A percentile compares a stretch with the other conserved stretches of the same genome.
phyloP scores from a whole-genome alignment of 257 asterid species.

The Salvia miltiorrhiza region DNA sequence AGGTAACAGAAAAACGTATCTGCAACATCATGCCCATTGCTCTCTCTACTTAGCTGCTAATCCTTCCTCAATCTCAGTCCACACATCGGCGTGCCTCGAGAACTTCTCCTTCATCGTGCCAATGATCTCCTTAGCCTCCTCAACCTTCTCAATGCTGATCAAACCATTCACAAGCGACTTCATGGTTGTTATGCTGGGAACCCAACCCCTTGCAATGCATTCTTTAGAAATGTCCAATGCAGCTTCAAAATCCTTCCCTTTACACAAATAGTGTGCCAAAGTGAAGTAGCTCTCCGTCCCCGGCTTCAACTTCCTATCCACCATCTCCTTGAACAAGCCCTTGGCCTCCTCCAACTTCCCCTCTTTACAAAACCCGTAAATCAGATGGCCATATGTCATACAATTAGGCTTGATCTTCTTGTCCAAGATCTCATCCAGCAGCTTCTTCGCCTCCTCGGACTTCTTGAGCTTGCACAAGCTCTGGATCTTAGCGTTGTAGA shows the following conservation, averaged over 20 bases:
- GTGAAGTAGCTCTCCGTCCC: slow-evolving; percentile 52
- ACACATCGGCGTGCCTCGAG: slow-evolving; percentile 50
- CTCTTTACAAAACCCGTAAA: slow-evolving; percentile 65
- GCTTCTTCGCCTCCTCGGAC: slow-evolving; percentile 59
- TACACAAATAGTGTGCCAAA: slow-evolving; percentile 52
- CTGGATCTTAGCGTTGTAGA: slow-evolving; percentile 60
- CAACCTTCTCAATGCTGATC: slow-evolving; percentile 53
- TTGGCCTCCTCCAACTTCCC: slow-evolving; percentile 69
- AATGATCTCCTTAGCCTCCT: slow-evolving; percentile 67
- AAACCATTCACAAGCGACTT: slow-evolving; percentile 83
- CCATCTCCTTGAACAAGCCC: slow-evolving; percentile 58
- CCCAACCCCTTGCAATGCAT: slow-evolving; percentile 57
- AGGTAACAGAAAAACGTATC: not conserved
- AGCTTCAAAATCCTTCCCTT: slow-evolving; percentile 57
- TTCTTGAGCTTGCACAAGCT: slow-evolving; percentile 76
- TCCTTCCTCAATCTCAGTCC: slow-evolving; percentile 83
- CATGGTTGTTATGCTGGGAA: slow-evolving; percentile 69
- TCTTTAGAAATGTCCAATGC: slow-evolving; percentile 54
- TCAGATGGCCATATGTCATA: slow-evolving; percentile 52
- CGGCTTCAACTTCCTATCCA: slow-evolving; percentile 37
- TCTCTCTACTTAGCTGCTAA: slow-evolving; percentile 62
- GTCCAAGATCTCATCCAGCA: slow-evolving; percentile 52
- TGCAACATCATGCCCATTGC: slow-evolving; percentile 17
- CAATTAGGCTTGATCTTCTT: slow-evolving; percentile 50
- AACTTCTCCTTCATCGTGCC: slow-evolving; percentile 71